phyloP scores from a whole-genome alignment of 192 early-diverging fungal species.

The Podila clonocystis region DNA sequence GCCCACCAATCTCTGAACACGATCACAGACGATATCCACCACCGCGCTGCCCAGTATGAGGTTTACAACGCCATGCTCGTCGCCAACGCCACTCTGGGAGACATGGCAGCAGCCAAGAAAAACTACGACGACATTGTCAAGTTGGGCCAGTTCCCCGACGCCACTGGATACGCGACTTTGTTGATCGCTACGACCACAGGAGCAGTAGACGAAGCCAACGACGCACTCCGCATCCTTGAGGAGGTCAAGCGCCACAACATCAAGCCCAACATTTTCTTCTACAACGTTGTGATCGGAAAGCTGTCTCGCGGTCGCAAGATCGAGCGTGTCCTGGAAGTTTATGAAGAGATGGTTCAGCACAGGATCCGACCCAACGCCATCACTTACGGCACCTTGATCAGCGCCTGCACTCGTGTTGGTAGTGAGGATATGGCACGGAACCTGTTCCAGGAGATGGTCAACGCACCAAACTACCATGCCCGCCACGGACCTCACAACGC shows the following conservation, averaged over 20 bases:
- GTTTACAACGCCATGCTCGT: slow-evolving; percentile 59
- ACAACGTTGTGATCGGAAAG: slow-evolving; percentile 71
- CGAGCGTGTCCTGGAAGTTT: slow-evolving; percentile 56
- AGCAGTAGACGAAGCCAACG: slow-evolving; percentile 61
- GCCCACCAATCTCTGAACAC: slow-evolving; percentile 23
- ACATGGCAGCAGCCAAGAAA: slow-evolving; percentile 60
- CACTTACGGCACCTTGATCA: slow-evolving; percentile 66
- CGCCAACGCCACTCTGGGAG: slow-evolving; percentile 59
- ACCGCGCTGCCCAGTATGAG: slow-evolving; percentile 29
- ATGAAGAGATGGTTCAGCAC: slow-evolving; percentile 62
- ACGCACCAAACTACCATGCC: slow-evolving; percentile 53
- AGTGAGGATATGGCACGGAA: slow-evolving; percentile 56
- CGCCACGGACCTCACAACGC: slow-evolving; percentile 66
- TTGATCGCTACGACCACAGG: slow-evolving; percentile 59
- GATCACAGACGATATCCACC: slow-evolving; percentile 12
- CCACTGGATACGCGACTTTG: slow-evolving; percentile 62
- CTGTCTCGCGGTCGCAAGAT: slow-evolving; percentile 65
- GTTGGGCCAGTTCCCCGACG: slow-evolving; percentile 56
- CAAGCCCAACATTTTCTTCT: slow-evolving; percentile 66
- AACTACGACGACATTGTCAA: slow-evolving; percentile 62
- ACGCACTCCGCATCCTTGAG: slow-evolving; percentile 62
- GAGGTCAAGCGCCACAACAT: slow-evolving; percentile 64
- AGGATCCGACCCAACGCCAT: slow-evolving; percentile 59
- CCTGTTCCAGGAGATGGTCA: slow-evolving; percentile 61
- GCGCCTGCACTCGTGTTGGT: slow-evolving; percentile 54